phyloP scores from a whole-genome alignment of 2,329 filamentous ascomycete species.

The Calonectria hongkongensis region DNA sequence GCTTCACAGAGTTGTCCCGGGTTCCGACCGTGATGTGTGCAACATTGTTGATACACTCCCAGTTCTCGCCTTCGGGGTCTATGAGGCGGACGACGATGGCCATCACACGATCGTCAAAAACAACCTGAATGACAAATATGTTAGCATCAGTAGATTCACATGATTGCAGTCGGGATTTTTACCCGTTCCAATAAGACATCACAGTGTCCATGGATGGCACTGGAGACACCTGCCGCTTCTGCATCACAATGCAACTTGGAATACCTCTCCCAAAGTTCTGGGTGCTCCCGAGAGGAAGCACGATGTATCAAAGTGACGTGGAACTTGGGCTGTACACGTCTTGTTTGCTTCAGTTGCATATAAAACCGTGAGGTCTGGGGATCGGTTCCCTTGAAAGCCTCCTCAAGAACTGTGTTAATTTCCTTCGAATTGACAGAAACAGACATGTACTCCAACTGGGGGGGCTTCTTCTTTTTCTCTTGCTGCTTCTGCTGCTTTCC shows the following conservation, averaged over 20 bases:
- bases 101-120: constrained; percentile 94
- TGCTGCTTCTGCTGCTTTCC: constrained; percentile 56
- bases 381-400: constrained; percentile 76
- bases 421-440: constrained; percentile 66
- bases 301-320: constrained; percentile 96
- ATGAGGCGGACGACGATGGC: constrained; percentile 87
- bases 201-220: constrained; percentile 74
- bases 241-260: constrained; percentile 72
- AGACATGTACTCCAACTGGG: constrained; percentile 74
- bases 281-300: constrained; percentile 74
- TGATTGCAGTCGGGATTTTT: constrained; percentile 48
- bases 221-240: constrained; percentile 57
- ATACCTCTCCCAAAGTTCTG: constrained; percentile 86
- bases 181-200: constrained; percentile 78
- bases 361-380: constrained; percentile 76
- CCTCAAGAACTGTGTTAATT: constrained; percentile 76
- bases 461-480: constrained; percentile 63
- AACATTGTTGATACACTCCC: constrained; percentile 84
- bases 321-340: constrained; percentile 88
- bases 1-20: constrained; percentile 83
- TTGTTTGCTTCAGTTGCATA: constrained; percentile 81
- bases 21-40: constrained; percentile 96
- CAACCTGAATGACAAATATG: constrained; percentile 68
- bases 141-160: constrained; percentile 32
- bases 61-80: constrained; percentile 69